phyloP scores from a whole-genome alignment of 2,329 filamentous ascomycete genomes.

The Botrytis squamosa region DNA sequence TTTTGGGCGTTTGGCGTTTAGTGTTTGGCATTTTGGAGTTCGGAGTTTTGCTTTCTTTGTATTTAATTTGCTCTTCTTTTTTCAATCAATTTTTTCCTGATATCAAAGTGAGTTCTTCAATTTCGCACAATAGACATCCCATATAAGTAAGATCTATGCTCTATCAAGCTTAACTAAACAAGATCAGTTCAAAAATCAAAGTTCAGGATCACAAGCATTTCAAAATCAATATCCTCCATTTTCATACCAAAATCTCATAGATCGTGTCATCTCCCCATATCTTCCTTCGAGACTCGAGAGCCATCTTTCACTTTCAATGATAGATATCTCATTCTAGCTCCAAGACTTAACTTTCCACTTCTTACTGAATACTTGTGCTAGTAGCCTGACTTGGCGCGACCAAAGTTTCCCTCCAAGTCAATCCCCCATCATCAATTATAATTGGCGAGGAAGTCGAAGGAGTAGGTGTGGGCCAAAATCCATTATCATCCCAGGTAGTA shows the following conservation, averaged over 20 bases:
- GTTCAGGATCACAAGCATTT: background rate
- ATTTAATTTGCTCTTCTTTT: background rate
- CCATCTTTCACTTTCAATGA: background rate
- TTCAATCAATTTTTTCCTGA: background rate
- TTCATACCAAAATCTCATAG: background rate
- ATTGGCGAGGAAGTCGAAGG: background rate
- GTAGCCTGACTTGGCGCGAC: background rate
- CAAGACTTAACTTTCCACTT: background rate
- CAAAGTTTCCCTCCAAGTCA: background rate
- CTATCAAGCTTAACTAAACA: accelerated
- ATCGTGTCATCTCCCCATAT: accelerated
- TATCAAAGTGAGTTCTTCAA: background rate
- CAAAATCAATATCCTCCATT: background rate
- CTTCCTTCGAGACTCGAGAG: background rate
- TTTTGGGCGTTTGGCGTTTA: background rate
- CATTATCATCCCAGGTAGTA: background rate
- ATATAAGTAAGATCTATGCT: accelerated
- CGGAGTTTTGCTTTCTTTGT: background rate
- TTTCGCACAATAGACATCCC: background rate
- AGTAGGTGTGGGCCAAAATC: background rate
- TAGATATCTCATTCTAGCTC: background rate
- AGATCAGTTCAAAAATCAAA: background rate
- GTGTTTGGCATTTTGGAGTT: background rate
- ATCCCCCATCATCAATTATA: background rate
- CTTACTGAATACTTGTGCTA: background rate